phyloP scores from a whole-genome alignment of 163 green algal genomes.

The Scenedesmus sp. region DNA sequence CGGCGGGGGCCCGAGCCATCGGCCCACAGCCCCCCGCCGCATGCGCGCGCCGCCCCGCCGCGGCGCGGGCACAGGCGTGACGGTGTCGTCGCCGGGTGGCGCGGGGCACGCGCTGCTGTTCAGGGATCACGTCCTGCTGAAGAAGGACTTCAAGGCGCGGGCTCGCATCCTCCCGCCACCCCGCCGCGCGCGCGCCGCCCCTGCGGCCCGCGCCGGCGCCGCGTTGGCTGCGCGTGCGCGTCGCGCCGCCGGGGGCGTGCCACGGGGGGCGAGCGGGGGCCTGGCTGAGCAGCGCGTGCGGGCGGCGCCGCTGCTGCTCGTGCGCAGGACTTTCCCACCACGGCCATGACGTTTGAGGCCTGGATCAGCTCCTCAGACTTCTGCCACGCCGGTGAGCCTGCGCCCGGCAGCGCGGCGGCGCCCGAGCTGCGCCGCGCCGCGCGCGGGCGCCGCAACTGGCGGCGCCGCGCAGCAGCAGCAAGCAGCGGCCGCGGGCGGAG shows the following conservation, averaged over 20 bases:
- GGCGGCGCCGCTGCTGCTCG: constrained; percentile 15
- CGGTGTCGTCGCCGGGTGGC: constrained; percentile 57
- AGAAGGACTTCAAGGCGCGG: constrained; percentile 75
- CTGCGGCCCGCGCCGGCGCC: too few species aligned
- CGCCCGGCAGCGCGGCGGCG: background rate
- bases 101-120: constrained; percentile 84
- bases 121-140: constrained; percentile 77
- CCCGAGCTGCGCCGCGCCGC: background rate
- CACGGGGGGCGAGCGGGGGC: too few species aligned
- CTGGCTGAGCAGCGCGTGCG: too few species aligned
- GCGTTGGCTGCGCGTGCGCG: too few species aligned
- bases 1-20: too few species aligned
- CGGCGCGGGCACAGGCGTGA: too few species aligned
- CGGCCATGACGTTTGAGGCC: constrained; percentile 88
- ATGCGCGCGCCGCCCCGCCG: too few species aligned
- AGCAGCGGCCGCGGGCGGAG: background rate
- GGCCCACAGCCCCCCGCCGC: too few species aligned
- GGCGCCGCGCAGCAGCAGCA: background rate
- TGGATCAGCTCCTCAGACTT: constrained; percentile 86
- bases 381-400: constrained; percentile 71
- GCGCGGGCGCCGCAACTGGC: background rate
- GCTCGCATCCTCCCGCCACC: constrained; percentile 5
- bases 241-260: too few species aligned
- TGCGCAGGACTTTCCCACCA: constrained; percentile 67
- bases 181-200: too few species aligned